Percentiles rank a stretch among this genome's conserved stretches.
phyloP scores from a whole-genome alignment of 192 early-diverging fungal species.

The Backusella psychrophila region DNA sequence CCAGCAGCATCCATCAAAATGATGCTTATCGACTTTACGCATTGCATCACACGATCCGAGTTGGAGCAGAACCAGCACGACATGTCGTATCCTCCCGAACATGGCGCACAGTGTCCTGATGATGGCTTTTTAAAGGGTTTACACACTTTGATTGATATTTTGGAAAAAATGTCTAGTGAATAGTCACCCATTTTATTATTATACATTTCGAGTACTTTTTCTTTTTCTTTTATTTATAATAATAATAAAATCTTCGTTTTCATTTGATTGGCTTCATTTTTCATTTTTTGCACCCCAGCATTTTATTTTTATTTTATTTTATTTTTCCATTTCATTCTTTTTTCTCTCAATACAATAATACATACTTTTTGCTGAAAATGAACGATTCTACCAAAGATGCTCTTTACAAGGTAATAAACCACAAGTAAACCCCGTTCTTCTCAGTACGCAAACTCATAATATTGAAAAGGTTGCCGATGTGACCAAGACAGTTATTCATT shows the following conservation, averaged over 20 bases:
- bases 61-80: constrained; percentile 20
- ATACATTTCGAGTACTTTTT: too few relatives aligned
- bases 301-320: neutral
- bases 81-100: constrained; percentile 42
- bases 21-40: constrained; percentile 94
- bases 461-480: constrained; percentile 39
- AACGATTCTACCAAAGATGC: constrained; percentile 52
- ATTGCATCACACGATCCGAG: constrained; percentile 66
- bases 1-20: constrained; percentile 58
- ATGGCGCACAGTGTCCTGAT: constrained; percentile 58
- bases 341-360: neutral
- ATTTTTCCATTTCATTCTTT: neutral
- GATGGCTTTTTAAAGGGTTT: constrained; percentile 76
- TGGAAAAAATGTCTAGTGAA: constrained; percentile 56
- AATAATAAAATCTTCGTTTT: neutral
- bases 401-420: constrained; percentile 41
- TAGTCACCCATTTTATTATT: too few relatives aligned
- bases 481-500: constrained; percentile 56
- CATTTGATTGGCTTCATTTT: too few relatives aligned
- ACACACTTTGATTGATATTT: constrained; percentile 64
- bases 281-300: neutral
- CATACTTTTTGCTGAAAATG: constrained; percentile 27
- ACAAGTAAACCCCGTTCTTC: neutral
- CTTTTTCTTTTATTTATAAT: neutral
- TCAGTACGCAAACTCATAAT: neutral